phyloP scores from a whole-genome alignment of 108 stramenopile species.

The Pseudonitzschia multistriata region DNA sequence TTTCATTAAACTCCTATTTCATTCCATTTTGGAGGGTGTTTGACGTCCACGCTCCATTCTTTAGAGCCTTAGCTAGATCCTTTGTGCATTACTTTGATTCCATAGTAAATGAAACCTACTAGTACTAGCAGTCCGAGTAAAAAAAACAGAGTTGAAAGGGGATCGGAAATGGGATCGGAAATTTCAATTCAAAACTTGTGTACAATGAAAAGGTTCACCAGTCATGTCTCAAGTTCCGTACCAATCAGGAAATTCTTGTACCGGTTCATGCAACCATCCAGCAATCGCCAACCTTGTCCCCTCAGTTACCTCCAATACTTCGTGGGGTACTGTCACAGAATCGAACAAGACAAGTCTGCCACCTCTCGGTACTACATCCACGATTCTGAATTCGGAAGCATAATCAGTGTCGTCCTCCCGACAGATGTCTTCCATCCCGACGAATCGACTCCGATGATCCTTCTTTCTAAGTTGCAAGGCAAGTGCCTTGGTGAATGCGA shows the following conservation, averaged over 20 bases:
- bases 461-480: neutral
- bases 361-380: constrained; percentile 39
- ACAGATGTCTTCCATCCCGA: neutral
- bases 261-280: constrained; percentile 62
- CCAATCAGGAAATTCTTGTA: constrained; percentile 25
- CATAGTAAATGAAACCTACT: too few relatives aligned
- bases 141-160: too few relatives aligned
- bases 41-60: too few relatives aligned
- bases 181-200: too few relatives aligned
- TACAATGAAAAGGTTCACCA: too few relatives aligned
- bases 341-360: constrained; percentile 61
- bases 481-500: neutral
- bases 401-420: neutral
- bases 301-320: constrained; percentile 30
- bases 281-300: constrained; percentile 43
- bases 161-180: too few relatives aligned
- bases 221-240: constrained; percentile 4
- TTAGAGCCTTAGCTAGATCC: too few relatives aligned
- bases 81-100: too few relatives aligned
- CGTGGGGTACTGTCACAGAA: constrained; percentile 52
- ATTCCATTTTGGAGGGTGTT: too few relatives aligned
- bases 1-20: too few relatives aligned
- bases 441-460: constrained; percentile 7
- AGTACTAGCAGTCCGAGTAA: too few relatives aligned
- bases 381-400: neutral